Evolutionary conservation across 305 asterid genomes (phyloP), one percentile per base, ranked within the genome.

Genomic region (Solanum chacoense): DNA sequence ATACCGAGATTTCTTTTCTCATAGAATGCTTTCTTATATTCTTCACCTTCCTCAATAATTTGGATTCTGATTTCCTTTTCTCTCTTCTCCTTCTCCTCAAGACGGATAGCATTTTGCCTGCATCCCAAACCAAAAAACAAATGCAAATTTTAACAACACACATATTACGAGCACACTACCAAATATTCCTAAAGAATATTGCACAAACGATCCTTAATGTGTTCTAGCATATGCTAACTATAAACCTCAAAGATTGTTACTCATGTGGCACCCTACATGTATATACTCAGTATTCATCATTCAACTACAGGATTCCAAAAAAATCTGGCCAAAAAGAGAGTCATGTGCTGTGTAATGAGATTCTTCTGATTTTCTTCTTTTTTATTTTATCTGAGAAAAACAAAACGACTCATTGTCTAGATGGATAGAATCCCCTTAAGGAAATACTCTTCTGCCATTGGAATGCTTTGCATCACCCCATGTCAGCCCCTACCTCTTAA

Each of bases 31-130:
- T 90, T 90, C 91, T 94, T 96, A 81, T 84, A 97, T 88, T 90
- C 98, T 89, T 97, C 99, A 76, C 96, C 98, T 90, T 97, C 99
- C 89, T 92, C 96, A 77, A 95, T 78, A 91, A 97, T 97, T 93
- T 94, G 95, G 96, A 88, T 95, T 65, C 98, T 93, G 92, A 91
- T 59, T 91, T 95, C 96, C 89, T 95, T 96, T 92, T 97, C 99
- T 93, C 50, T 89, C 92, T 93, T 95, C 94, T 97, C 99, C 92
- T 97, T 97, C 95, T 96, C 99, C 93, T 95, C 99, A 84, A 96
- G 96, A 31, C 98, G 93, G 89, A 96, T 95, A 73, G 98, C 91
- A 89, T 97, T 97, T 91, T 88, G 93, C 94, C 99, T 97, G 94
- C 91, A 91, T 76, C 80, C 88, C 87, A 87, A 74, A 83, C 40